Evolutionary conservation across 208 protist species (phyloP).

Genomic region (Entamoeba invadens): DNA sequence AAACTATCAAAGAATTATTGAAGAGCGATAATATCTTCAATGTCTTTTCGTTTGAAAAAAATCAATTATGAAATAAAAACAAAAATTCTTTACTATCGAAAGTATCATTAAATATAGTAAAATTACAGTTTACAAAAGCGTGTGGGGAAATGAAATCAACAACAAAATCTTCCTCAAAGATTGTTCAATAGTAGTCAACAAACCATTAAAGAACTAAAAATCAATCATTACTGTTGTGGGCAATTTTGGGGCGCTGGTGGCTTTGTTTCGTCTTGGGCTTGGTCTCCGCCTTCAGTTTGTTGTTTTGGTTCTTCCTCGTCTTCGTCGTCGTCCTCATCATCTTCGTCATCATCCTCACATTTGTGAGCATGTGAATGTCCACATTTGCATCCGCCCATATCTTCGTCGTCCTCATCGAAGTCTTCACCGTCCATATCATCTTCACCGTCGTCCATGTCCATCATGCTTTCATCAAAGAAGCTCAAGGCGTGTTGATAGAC

Average conservation of each 20-base stretch:
- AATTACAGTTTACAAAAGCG: no score
- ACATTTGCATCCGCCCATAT: no score
- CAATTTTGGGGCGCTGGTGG: not conserved
- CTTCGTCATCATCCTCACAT: not conserved
- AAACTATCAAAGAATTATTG: no score
- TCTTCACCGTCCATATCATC: not conserved
- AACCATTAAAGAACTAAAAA: no score
- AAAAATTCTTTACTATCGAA: no score
- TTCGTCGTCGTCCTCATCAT: not conserved
- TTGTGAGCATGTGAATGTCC: not conserved
- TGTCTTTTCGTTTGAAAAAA: no score
- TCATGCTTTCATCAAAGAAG: not conserved
- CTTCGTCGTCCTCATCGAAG: not conserved
- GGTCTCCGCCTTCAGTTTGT: not conserved
- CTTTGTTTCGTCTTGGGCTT: not conserved
- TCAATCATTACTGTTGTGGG: not conserved
- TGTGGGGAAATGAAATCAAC: no score
- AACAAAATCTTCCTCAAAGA: no score
- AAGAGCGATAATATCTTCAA: no score
- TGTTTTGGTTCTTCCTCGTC: not conserved
- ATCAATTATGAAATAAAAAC: no score
- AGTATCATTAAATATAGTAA: no score
- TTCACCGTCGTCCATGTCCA: not conserved
- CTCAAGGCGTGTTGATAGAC: not conserved
- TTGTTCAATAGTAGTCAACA: no score